phyloP scores from a whole-genome alignment of 139 green algal genomes.

The Nannochloris sp. region DNA sequence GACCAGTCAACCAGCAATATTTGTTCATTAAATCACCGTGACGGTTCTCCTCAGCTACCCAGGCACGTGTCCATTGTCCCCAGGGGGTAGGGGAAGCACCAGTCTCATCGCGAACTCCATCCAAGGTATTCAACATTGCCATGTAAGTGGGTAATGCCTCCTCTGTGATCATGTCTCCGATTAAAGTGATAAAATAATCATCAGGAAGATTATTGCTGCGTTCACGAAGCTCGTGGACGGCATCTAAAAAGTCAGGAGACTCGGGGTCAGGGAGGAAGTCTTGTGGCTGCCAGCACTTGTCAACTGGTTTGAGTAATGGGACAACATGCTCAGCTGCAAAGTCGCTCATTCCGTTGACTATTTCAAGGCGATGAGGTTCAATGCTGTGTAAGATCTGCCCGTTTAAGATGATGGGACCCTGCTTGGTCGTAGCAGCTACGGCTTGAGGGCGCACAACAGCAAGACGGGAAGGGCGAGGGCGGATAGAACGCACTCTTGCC shows the following conservation, averaged over 20 bases:
- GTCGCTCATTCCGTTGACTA: slow-evolving; percentile 41
- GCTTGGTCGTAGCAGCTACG: neutral
- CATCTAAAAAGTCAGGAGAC: slow-evolving; percentile 84
- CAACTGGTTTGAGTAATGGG: slow-evolving; percentile 21
- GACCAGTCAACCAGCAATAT: slow-evolving; percentile 63
- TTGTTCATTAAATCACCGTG: slow-evolving; percentile 78
- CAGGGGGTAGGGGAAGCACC: slow-evolving; percentile 46
- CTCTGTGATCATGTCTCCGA: slow-evolving; percentile 93
- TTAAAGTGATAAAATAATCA: slow-evolving; percentile 91
- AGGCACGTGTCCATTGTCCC: slow-evolving; percentile 74
- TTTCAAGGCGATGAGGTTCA: slow-evolving; percentile 38
- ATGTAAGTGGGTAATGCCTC: slow-evolving; percentile 99
- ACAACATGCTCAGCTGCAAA: slow-evolving; percentile 40
- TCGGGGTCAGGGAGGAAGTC: slow-evolving; percentile 91
- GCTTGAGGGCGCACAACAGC: neutral
- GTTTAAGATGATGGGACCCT: neutral
- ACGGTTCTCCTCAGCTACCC: slow-evolving; percentile 95
- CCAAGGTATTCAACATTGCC: slow-evolving; percentile 99
- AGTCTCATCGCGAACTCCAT: slow-evolving; percentile 90
- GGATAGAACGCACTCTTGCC: neutral
- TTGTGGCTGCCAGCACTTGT: slow-evolving; percentile 91
- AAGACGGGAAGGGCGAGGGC: neutral
- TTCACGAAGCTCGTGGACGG: slow-evolving; percentile 79
- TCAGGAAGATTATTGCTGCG: slow-evolving; percentile 76
- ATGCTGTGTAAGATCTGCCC: slow-evolving; percentile 1